Percentiles rank a stretch among this genome's conserved stretches.
These are phyloP conservation scores for Lachancea meyersii DNA, from an alignment of 805 yeast genomes.

Conservation along the genomic window DNA sequence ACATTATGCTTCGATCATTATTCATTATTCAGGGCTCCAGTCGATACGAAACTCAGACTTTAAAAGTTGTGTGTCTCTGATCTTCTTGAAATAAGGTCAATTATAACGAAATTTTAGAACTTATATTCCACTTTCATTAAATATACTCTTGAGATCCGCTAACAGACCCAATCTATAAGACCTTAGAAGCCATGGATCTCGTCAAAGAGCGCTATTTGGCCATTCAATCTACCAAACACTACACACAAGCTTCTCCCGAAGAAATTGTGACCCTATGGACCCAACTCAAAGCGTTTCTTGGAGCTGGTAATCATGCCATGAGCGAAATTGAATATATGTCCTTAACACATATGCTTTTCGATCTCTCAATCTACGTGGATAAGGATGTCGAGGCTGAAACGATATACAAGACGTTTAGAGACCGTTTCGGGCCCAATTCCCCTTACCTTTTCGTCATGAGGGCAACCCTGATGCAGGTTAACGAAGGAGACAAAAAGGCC, in stretches of 20 bases:
- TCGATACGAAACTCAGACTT: neutral
- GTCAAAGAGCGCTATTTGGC: slow-evolving; percentile 44
- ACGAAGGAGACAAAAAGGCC: slow-evolving; percentile 24
- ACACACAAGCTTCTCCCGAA: slow-evolving; percentile 42
- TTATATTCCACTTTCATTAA: neutral
- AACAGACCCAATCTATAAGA: too few relatives aligned
- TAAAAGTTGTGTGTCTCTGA: neutral
- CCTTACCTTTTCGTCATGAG: slow-evolving; percentile 30
- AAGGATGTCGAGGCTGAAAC: slow-evolving; percentile 68
- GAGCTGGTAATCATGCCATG: slow-evolving; percentile 20
- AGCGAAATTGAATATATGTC: slow-evolving; percentile 42
- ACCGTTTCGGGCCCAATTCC: slow-evolving; percentile 52
- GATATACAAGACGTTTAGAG: slow-evolving; percentile 56
- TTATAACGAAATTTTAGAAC: neutral
- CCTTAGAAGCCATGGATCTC: slow-evolving; percentile 10
- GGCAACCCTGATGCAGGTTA: slow-evolving; percentile 23
- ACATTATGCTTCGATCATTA: neutral
- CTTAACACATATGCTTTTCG: slow-evolving; percentile 66
- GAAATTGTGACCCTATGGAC: slow-evolving; percentile 34
- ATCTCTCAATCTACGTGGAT: slow-evolving; percentile 52
- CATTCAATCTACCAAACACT: slow-evolving; percentile 46
- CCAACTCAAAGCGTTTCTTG: slow-evolving; percentile 33
- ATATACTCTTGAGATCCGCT: neutral
- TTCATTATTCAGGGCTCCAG: too few relatives aligned
- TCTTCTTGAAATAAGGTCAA: neutral